Evolutionary conservation across 2,329 filamentous ascomycete species (phyloP), one percentile per base, ranked within the genome.

Genomic region (Xylariaceae sp.): DNA sequence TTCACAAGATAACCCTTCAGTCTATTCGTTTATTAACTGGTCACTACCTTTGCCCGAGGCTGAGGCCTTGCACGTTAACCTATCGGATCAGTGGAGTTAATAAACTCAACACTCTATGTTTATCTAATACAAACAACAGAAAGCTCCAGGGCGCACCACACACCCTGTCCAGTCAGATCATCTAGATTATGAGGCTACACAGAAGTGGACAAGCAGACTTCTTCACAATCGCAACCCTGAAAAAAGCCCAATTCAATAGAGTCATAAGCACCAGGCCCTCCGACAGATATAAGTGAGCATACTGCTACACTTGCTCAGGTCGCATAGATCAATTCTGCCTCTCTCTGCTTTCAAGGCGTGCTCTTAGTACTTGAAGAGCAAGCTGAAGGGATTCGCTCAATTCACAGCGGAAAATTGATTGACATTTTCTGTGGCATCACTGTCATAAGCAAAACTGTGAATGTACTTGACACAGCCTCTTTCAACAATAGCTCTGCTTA

Each of bases 151-250:
- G 23, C 3, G 26, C 24, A 36, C 23, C 30, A 24, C 26, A 15
- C 30, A 35, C 29, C 4, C 47, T 41, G 15, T 41, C 51, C 45
- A 50, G 50, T 54, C 40, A 45, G 13, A 30, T 26, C 24, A 6
- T 5, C 3, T 10, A 5, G n/a, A 30, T n/a, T 29, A n/a, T 36
- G 29, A 35, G n/a, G 10, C 36, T 35, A 21, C 35, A 35, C 45
- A 37, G 20, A 50, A n/a, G 33, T 29, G 27, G 41, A 29, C 40
- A 16, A 36, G 20, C 39, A 49, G 27, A 41, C 26, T 23, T 29
- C n/a, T 29, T 36, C 3, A 10, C 36, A 20, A 15, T 15, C 13
- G 26, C 18, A 11, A 9, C n/a, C 13, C 16, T n/a, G n/a, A 8
- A 26, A 24, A 32, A n/a, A 10, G 26, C 5, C 11, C 26, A n/a